These are phyloP conservation scores for Colletotrichum noveboracense DNA, from an alignment of 2,329 filamentous ascomycete species.

Conservation along the genomic window DNA sequence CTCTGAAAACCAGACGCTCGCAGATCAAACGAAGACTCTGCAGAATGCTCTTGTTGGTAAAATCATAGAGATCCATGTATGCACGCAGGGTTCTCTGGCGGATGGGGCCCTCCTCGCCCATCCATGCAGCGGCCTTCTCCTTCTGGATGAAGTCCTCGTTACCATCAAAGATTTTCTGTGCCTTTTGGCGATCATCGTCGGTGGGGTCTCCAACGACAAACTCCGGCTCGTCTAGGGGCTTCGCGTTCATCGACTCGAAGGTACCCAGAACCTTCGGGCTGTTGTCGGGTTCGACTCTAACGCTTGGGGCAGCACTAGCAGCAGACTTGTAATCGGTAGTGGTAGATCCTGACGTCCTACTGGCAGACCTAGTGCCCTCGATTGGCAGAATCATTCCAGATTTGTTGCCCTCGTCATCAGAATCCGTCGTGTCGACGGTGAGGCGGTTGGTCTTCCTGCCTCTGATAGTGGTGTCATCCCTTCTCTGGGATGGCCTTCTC, in stretches of 20 bases:
- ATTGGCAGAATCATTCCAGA: slow-evolving; percentile 48
- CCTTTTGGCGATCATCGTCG: slow-evolving; percentile 77
- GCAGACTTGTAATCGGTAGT: slow-evolving; percentile 46
- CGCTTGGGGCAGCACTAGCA: slow-evolving; percentile 38
- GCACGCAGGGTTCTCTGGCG: slow-evolving; percentile 68
- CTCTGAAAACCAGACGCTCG: slow-evolving; percentile 79
- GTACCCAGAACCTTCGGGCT: slow-evolving; percentile 39
- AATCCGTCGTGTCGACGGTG: slow-evolving; percentile 33
- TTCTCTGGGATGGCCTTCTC: neutral
- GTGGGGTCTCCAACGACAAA: slow-evolving; percentile 64
- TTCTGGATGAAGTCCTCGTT: slow-evolving; percentile 82
- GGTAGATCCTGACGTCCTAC: slow-evolving; percentile 39
- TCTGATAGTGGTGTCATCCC: slow-evolving; percentile 10
- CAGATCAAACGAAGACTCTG: slow-evolving; percentile 81
- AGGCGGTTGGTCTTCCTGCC: slow-evolving; percentile 9
- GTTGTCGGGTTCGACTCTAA: slow-evolving; percentile 48
- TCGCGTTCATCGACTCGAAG: slow-evolving; percentile 37
- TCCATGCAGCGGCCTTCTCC: slow-evolving; percentile 83
- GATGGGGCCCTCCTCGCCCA: slow-evolving; percentile 75
- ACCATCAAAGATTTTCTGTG: slow-evolving; percentile 83
- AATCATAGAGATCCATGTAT: slow-evolving; percentile 94
- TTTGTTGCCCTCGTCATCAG: slow-evolving; percentile 37
- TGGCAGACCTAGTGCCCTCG: slow-evolving; percentile 40
- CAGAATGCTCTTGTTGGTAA: slow-evolving; percentile 80
- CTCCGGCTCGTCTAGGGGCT: slow-evolving; percentile 62